Evolutionary conservation across 1,284 basidiomycete genomes (phyloP), one percentile per base, ranked within the genome.

Genomic region (Leccinum ponderosum): DNA sequence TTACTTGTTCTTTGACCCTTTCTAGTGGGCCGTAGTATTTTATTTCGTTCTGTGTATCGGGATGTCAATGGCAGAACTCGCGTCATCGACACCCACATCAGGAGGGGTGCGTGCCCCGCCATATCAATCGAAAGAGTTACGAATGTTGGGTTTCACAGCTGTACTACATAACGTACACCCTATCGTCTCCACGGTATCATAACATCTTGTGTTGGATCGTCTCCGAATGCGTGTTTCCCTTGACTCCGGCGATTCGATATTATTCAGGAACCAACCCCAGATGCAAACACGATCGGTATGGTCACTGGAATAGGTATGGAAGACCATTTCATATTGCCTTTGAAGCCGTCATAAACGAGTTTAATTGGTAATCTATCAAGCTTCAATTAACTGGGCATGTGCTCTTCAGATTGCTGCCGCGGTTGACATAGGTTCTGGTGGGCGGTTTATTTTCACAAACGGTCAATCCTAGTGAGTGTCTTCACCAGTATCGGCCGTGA

Each of bases 301-400:
- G 73, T 81, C 37, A 68, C 78, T 14, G 69, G 64, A 12, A 60
- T 77, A n/a, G 68, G 66, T 70, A 33, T 50, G 61, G 14, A 9
- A 25, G 6, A 33, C 12, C 7, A 6, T 20, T 48, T 25, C 33
- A 6, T 27, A 22, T 12, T 29, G 1, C 27, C 50, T 52, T 52
- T 52, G 22, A 52, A 25, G 14, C 3, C 20, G 8, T 52, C 9
- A n/a, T 52, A 3, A 5, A 48, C 6, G 47, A 15, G 47, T 52
- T 15, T n/a, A 9, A 52, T 27, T 17, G 17, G 47, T 48, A 14
- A 52, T 50, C 8, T 25, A 25, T 11, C 25, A 33, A 66, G 80
- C 81, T 3, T 79, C 78, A 4, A 67, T 82, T 8, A 78, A 76
- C 31, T 83, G 80, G 81, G 79, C 70, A 50, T 77, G 74, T 57